A percentile compares a stretch with the other conserved stretches of the same genome.
phyloP scores from a whole-genome alignment of 805 yeast genomes.

The Lipomyces orientalis region DNA sequence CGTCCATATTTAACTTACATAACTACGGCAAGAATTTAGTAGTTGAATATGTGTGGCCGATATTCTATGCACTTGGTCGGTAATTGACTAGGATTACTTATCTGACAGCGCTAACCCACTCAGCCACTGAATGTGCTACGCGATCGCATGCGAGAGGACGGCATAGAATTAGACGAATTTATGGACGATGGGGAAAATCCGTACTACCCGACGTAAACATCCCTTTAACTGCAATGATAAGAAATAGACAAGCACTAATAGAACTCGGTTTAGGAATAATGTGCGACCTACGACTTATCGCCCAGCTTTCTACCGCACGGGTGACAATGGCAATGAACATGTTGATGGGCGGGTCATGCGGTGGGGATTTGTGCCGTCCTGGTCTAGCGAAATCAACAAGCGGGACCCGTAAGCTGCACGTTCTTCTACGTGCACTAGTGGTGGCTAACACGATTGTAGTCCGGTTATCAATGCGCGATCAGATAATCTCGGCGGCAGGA shows the following conservation, averaged over 20 bases:
- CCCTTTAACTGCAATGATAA: neutral
- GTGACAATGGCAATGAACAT: neutral
- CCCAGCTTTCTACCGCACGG: constrained; percentile 26
- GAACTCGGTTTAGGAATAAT: constrained; percentile 18
- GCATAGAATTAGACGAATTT: constrained; percentile 43
- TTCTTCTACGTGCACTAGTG: neutral
- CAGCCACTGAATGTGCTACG: constrained; percentile 35
- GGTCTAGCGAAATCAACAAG: constrained; percentile 56
- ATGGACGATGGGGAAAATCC: constrained; percentile 32
- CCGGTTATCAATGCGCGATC: constrained; percentile 66
- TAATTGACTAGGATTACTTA: neutral
- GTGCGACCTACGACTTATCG: constrained; percentile 29
- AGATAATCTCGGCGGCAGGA: constrained; percentile 60
- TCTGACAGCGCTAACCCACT: neutral
- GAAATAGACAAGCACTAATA: neutral
- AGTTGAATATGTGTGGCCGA: constrained; percentile 64
- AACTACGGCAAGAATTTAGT: neutral
- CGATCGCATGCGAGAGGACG: constrained; percentile 28
- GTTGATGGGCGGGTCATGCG: constrained; percentile 58
- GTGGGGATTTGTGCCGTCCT: constrained; percentile 80
- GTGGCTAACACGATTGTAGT: neutral
- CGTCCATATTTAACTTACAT: neutral
- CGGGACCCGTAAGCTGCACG: constrained; percentile 41
- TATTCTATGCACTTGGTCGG: constrained; percentile 57
- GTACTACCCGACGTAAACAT: constrained; percentile 51